These are phyloP conservation scores for Ganoderma lucidum DNA, from an alignment of 1,284 basidiomycete genomes.

Conservation along the genomic window DNA sequence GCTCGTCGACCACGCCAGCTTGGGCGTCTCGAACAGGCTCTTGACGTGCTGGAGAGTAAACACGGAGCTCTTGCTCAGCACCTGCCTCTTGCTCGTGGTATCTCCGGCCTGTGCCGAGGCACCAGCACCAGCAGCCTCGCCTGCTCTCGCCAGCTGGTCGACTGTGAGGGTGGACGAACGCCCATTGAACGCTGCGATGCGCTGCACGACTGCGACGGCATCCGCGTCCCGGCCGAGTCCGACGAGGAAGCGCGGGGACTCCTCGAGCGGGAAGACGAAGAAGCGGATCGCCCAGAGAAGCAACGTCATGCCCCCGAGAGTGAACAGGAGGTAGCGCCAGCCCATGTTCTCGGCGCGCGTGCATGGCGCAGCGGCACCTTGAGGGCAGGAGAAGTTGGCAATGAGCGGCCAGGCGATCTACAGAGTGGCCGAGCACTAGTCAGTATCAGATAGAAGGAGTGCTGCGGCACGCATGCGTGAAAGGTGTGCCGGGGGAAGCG, in stretches of 20 bases:
- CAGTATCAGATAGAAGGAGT: background rate
- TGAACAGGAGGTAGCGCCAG: slow-evolving; percentile 65
- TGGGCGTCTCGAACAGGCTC: slow-evolving; percentile 61
- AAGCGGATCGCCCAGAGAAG: slow-evolving; percentile 65
- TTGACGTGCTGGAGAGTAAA: slow-evolving; percentile 54
- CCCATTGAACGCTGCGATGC: slow-evolving; percentile 69
- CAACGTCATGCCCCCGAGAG: slow-evolving; percentile 58
- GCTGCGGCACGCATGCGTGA: background rate
- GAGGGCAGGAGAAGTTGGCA: slow-evolving; percentile 55
- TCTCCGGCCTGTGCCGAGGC: slow-evolving; percentile 21
- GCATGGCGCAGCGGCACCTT: slow-evolving; percentile 42
- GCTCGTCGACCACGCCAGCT: slow-evolving; percentile 65
- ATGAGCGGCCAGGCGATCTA: slow-evolving; percentile 60
- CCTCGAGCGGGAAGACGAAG: slow-evolving; percentile 65
- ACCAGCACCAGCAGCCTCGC: slow-evolving; percentile 28
- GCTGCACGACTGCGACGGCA: slow-evolving; percentile 65
- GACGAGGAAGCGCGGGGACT: slow-evolving; percentile 71
- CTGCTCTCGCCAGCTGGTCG: slow-evolving; percentile 48
- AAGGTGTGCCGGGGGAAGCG: background rate
- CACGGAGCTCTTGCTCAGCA: slow-evolving; percentile 48
- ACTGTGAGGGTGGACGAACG: slow-evolving; percentile 47
- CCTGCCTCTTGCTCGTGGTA: slow-evolving; percentile 27
- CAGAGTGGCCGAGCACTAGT: background rate
- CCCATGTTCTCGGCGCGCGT: slow-evolving; percentile 57
- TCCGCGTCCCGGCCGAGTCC: slow-evolving; percentile 68